Percentiles rank a stretch among this genome's conserved stretches.
phyloP scores from a whole-genome alignment of 441 rosid genomes.

The Syzygium malaccense region DNA sequence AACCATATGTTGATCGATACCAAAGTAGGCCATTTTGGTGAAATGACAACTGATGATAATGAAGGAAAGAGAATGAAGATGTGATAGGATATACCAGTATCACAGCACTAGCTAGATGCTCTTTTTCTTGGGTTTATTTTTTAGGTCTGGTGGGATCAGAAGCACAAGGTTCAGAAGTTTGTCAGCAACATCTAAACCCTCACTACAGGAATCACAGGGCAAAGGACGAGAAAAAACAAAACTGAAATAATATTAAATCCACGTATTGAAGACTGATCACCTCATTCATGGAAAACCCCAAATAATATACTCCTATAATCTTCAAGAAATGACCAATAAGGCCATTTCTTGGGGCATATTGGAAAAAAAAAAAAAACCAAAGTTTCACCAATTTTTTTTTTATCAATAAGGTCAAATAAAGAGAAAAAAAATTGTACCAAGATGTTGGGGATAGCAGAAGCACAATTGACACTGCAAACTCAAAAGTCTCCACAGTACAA shows the following conservation, averaged over 20 bases:
- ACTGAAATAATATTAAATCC: background rate
- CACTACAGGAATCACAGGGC: background rate
- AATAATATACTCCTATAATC: background rate
- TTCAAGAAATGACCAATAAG: background rate
- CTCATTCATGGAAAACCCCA: background rate
- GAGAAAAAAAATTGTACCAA: background rate
- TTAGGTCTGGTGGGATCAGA: background rate
- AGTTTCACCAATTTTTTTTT: background rate
- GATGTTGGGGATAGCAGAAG: background rate
- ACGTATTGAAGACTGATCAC: background rate
- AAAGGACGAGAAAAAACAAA: background rate
- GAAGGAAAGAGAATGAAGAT: background rate
- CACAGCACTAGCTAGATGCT: background rate
- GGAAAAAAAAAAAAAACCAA: rapidly evolving
- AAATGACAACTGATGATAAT: background rate
- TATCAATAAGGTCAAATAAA: background rate
- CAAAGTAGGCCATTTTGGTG: background rate
- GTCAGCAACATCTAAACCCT: background rate
- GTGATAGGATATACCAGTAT: background rate
- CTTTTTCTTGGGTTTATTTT: background rate
- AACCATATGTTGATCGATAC: background rate
- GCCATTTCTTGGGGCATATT: background rate
- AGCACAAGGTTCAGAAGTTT: background rate
- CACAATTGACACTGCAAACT: background rate
- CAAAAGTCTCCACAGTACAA: background rate